Base-by-base conservation (phyloP, 495 filamentous ascomycete species). In the Penicillium fimorum region DNA sequence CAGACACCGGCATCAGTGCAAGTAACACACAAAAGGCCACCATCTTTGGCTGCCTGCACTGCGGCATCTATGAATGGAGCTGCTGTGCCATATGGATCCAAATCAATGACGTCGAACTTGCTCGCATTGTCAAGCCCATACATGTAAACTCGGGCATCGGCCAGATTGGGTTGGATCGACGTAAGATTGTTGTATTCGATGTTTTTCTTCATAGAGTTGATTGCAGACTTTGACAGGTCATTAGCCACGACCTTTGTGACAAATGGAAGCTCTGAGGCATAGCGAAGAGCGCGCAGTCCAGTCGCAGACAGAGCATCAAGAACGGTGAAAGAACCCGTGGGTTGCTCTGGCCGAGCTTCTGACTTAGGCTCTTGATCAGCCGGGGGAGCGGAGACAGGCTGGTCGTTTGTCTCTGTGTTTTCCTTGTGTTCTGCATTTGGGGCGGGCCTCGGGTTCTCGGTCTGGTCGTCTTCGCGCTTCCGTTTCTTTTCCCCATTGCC, bases 271-370 rank as follows among this genome's bases (percentile, higher is more conserved):
- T 99, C 94, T 33, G 89, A 85, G 27, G 90, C 88, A 73, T 97
- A 97, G 44, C 94, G 89, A 33, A 98, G 73, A 20, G 94, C 94
- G 52, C 94, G 88, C 15, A 98, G 81, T 13, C 95, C 94, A 22
- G 93, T 96, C 13, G 94, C 94, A 11, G 95, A 97, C 25, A 98
- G 82, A 4, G 94, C 94, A 71, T 98, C 94, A 17, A 98, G 85
- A 40, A 98, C 93, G 4, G 82, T 87, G 62, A 97, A 94, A 37
- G 63, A 55, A 5, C 62, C 47, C 5, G 59, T 6, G 27, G 47
- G 18, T 22, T 45, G 42, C 15, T 29, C 42, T 9, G 42, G 9
- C 6, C 29, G 32, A 10, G 43, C 32, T 20, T 52, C 42, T 18
- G 54, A 10, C 29, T 52, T 42, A 3, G 47, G 45, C 18, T 57